Evolutionary conservation across 495 filamentous ascomycete genomes (phyloP).

Genomic region (Trichoderma gamsii): DNA sequence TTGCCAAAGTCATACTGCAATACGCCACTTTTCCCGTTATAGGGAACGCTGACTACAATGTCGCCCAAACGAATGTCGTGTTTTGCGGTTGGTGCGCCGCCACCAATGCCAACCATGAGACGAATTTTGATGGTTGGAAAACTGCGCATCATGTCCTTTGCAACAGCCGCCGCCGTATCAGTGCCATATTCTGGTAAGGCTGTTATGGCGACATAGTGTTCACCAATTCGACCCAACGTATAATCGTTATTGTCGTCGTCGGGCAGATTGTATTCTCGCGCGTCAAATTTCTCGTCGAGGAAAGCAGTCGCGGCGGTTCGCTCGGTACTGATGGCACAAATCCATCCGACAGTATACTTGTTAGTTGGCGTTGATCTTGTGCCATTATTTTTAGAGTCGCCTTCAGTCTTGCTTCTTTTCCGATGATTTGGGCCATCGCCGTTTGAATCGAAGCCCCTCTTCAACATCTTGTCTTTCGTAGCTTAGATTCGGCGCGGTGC

Average conservation of each 20-base stretch:
- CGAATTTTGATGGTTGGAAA: not conserved
- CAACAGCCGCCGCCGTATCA: not conserved
- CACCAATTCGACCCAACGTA: constrained; percentile 29
- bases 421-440: too few species aligned
- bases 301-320: constrained; percentile 29
- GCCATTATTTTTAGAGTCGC: too few species aligned
- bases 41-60: constrained; percentile 29
- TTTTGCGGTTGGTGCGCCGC: not conserved
- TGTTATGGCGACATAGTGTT: constrained; percentile 20
- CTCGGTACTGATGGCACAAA: constrained; percentile 32
- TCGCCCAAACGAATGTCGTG: constrained; percentile 38
- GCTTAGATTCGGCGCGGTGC: too few species aligned
- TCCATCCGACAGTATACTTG: constrained; percentile 30
- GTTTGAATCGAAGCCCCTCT: too few species aligned
- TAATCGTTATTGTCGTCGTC: constrained; percentile 31
- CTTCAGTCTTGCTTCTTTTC: too few species aligned
- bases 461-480: too few species aligned
- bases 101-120: not conserved
- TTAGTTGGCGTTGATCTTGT: too few species aligned
- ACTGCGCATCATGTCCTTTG: not conserved
- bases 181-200: not conserved
- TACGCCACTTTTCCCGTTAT: constrained; percentile 19
- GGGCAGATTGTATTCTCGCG: constrained; percentile 21
- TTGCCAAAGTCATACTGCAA: constrained; percentile 29
- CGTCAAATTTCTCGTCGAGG: constrained; percentile 30